A percentile compares a stretch with the other conserved stretches of the same genome.
These are phyloP conservation scores for Agrostemma githago DNA, from an alignment of 148 eudicot genomes.

Conservation along the genomic window DNA sequence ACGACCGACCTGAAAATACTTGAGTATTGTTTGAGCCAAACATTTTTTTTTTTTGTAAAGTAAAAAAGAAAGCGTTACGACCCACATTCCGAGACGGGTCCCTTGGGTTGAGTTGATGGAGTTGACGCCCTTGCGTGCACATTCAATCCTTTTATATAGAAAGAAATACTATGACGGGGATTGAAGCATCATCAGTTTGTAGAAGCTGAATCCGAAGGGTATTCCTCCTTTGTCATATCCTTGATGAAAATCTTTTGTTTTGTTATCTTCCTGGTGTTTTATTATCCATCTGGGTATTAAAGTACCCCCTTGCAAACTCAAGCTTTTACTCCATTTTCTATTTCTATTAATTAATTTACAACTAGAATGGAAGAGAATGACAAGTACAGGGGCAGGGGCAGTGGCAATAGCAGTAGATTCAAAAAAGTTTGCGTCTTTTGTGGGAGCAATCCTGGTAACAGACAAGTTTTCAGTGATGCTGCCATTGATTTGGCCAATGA, in stretches of 20 bases:
- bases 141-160: background rate
- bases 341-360: background rate
- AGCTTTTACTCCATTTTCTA: no score
- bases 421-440: conserved; percentile 88
- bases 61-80: no score
- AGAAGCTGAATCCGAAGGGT: conserved; percentile 19
- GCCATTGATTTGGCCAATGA: conserved; percentile 82
- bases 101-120: background rate
- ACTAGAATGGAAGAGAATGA: conserved; percentile 29
- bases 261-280: conserved; percentile 27
- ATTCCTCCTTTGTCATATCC: background rate
- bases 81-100: background rate
- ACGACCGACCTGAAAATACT: no score
- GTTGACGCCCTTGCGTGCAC: conserved; percentile 9
- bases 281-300: conserved; percentile 20
- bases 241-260: conserved; percentile 15
- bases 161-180: background rate
- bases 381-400: conserved; percentile 14
- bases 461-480: conserved; percentile 82
- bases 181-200: background rate
- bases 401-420: no score
- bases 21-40: no score
- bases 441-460: conserved; percentile 78
- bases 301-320: no score
- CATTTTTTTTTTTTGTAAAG: no score